Base-by-base conservation (phyloP, 345 rosid genomes). In the Alliaria petiolata region DNA sequence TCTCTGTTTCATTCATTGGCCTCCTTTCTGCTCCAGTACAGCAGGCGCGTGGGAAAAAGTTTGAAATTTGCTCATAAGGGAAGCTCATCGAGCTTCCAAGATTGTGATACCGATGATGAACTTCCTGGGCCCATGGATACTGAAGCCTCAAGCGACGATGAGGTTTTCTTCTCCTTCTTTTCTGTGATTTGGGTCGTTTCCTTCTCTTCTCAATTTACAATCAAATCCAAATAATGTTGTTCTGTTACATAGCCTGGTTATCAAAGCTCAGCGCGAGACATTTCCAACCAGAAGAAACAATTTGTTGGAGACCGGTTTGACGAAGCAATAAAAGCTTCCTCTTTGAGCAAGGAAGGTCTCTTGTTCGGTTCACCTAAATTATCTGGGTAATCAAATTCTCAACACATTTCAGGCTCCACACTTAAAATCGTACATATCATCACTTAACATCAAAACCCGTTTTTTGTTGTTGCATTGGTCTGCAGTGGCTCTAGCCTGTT, bases 281-380 rank as follows among this genome's bases (percentile, higher is more conserved):
- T 47, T 58, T 62, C 78, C 8, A 83, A 82, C 75, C 74, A 57
- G 71, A 86, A 83, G 80, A 80, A 67, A 81, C 85, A 78, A 80
- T 84, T 79, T 77, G 78, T 95, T 67, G 83, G 81, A 17, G 96
- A 91, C 61, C 81, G 77, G 65, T 88, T 95, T 84, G 86, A 88
- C 62, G 93, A 85, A 79, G 91, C 90, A 36, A 71, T 95, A 42
- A 85, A 83, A 65, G 78, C 86, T 63, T 70, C 87, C 39, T 81
- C 88, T 47, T 76, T 81, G 65, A 73, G 51, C 51, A 74, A 79
- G 53, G 85, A 71, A 79, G 83, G 64, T 14, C 76, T 52, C 54
- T 62, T 81, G 62, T 43, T 62, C 35, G 19, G 79, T 49, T 69
- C 78, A 67, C 82, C 83, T 40, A 83, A 76, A 68, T 54, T 79